Conservation (phyloP, 257 asterid genomes). For the Solanum raphanifolium region DNA sequence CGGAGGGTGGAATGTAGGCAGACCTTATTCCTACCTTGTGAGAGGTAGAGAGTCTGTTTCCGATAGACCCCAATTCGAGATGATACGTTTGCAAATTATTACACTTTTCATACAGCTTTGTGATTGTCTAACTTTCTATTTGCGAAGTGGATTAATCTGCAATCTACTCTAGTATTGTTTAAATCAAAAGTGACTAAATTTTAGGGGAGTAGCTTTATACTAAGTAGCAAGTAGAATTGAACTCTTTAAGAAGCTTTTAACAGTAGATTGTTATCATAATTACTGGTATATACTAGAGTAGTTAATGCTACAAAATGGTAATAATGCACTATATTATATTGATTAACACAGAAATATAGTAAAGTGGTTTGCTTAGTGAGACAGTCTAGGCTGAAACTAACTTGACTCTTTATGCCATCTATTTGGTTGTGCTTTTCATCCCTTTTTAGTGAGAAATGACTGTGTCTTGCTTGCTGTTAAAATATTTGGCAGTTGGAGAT, state of each 20-base stretch:
- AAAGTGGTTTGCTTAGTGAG: not conserved
- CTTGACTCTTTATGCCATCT: not conserved
- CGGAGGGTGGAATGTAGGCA: not conserved
- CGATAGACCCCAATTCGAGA: not conserved
- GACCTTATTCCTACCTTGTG: not conserved
- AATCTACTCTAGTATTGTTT: not conserved
- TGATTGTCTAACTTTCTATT: not conserved
- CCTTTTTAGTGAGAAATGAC: not conserved
- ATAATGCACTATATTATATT: not conserved
- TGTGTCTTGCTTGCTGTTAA: not conserved
- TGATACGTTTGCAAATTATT: not conserved
- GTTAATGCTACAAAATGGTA: not conserved
- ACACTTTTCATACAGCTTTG: not conserved
- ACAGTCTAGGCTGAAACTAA: not conserved
- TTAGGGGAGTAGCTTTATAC: not conserved
- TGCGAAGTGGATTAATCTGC: not conserved
- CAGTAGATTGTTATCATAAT: not conserved
- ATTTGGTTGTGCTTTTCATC: not conserved
- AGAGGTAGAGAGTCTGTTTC: not conserved
- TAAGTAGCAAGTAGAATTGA: not conserved
- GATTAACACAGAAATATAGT: not conserved
- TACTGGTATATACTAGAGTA: not conserved
- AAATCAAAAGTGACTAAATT: not conserved
- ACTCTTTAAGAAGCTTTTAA: not conserved
- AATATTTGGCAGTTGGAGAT: conserved; percentile 4